Conservation (phyloP, 306 rosid species). For the Fragaria iinumae region DNA sequence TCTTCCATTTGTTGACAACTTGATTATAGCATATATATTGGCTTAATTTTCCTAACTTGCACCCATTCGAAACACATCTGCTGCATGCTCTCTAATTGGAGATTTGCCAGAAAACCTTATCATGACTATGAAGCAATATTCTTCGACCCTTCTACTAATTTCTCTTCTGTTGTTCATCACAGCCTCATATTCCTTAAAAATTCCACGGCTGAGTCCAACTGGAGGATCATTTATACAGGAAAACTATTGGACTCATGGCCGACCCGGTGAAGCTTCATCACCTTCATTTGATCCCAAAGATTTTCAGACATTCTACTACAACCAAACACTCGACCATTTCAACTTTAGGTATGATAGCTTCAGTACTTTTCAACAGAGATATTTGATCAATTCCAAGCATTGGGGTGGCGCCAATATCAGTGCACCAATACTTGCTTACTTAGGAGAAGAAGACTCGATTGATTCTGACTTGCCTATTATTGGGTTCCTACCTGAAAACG, state of each 20-base stretch:
- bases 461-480: conserved; percentile 23
- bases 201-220: conserved; percentile 54
- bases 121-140: conserved; percentile 18
- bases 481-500: conserved; percentile 66
- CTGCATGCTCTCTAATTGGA: neutral
- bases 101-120: neutral
- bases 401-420: conserved; percentile 65
- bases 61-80: neutral
- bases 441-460: conserved; percentile 59
- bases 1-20: neutral
- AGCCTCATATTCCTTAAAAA: conserved; percentile 22
- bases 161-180: conserved; percentile 24
- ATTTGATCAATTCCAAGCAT: conserved; percentile 52
- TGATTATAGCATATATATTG: neutral
- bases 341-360: conserved; percentile 62
- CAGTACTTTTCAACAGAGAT: conserved; percentile 56
- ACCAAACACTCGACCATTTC: conserved; percentile 71
- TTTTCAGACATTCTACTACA: conserved; percentile 47
- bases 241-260: neutral
- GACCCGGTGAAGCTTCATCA: neutral
- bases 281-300: conserved; percentile 12
- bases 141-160: conserved; percentile 25
- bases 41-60: neutral
- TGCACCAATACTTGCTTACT: conserved; percentile 63
- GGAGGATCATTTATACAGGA: conserved; percentile 25